phyloP scores from a whole-genome alignment of 164 flowering plant species.

The Annona cherimola region DNA sequence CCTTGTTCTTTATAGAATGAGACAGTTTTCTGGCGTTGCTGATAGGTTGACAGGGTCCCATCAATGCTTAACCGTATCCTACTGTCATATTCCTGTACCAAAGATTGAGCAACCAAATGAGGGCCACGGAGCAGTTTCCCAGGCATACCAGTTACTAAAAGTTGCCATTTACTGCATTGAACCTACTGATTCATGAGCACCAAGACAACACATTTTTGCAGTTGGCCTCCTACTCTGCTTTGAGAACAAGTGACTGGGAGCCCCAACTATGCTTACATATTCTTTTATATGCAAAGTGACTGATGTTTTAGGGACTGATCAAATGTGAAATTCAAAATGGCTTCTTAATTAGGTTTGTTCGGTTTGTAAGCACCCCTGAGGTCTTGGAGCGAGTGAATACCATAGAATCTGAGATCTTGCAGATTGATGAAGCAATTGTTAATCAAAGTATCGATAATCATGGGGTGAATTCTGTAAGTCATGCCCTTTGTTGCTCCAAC shows the following conservation, averaged over 20 bases:
- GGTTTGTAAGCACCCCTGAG: slow-evolving; percentile 96
- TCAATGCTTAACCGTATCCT: not conserved
- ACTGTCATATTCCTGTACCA: not conserved
- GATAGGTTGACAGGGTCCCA: not conserved
- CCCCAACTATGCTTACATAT: not conserved
- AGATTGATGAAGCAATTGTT: slow-evolving; percentile 43
- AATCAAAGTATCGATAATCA: slow-evolving; percentile 53
- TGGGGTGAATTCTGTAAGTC: slow-evolving; percentile 50
- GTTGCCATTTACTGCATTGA: not conserved
- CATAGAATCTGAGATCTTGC: slow-evolving; percentile 79
- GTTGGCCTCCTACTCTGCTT: not conserved
- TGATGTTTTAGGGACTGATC: not conserved
- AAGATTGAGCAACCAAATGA: not conserved
- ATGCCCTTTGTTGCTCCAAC: not conserved
- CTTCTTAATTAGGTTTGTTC: slow-evolving; percentile 66
- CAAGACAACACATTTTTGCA: not conserved
- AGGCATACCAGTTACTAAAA: not conserved
- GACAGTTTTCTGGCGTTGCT: not conserved
- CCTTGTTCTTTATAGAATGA: not conserved
- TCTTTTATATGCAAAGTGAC: not conserved
- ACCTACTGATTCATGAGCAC: not conserved
- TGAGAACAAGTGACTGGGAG: not conserved
- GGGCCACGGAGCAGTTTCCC: not conserved
- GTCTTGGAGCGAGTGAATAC: slow-evolving; percentile 82
- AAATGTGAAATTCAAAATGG: not conserved